Base-by-base conservation (phyloP, 78 protist genomes). In the Anaeramoeba ignava region DNA sequence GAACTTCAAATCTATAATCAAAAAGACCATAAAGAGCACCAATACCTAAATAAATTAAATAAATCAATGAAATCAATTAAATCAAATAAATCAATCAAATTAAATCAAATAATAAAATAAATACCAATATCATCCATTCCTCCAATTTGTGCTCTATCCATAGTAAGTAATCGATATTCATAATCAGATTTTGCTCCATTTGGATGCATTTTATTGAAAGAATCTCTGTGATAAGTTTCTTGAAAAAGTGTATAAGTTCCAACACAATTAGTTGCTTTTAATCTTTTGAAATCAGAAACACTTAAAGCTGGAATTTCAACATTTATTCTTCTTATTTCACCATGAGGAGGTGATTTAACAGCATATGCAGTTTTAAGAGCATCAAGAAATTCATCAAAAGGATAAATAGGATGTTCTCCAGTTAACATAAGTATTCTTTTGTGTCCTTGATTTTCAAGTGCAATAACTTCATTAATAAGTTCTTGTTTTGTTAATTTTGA, bases 221-320 rank as follows among this genome's bases (percentile, higher is more conserved):
- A 78, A 34, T 12, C 41, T 2, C 79, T 40, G 78, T 82, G 85
- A 80, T 82, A 82, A 3, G 85, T n/a, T 42, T 82, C 85, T 80
- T 82, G 85, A 42, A 82, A 82, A n/a, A 82, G 34, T 34, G 68
- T 82, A 80, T 3, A 42, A 37, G 85, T 82, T 34, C 85, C 85
- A 8, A 82, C 78, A 3, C 12, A 0, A 42, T 42, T 17, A 27
- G 85, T 82, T n/a, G 78, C 85, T 42, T 82, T 82, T 37, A 82
- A 42, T 37, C 85, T 40, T 12, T 2, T 0, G 38, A 82, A 1
- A 80, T 82, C 85, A 42, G 78, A 37, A 38, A 82, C 3, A 8
- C 38, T 17, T 37, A 82, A 42, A 27, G 78, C 2, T 23, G 85
- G 85, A 80, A 82, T 42, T 36, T 82, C 85, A 67, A 82, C 85